A percentile compares a stretch with the other conserved stretches of the same genome.
These are phyloP conservation scores for Calonectria henricotiae DNA, from an alignment of 2,329 filamentous ascomycete species.

Conservation along the genomic window DNA sequence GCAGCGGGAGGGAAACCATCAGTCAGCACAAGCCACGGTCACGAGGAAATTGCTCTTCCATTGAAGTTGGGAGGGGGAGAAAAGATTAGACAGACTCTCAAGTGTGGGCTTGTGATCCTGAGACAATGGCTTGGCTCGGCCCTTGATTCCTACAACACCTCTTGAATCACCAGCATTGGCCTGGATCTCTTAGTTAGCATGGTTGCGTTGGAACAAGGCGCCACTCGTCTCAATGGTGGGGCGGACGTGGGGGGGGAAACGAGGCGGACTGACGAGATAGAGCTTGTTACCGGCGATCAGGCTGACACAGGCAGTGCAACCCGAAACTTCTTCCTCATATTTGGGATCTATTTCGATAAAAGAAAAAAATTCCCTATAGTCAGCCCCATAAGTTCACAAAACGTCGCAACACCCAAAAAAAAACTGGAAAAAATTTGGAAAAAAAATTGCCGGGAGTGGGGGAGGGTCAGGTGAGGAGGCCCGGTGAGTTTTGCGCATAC, in stretches of 20 bases:
- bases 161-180: constrained; percentile 98
- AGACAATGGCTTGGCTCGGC: constrained; percentile 96
- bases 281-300: constrained; percentile 93
- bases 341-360: constrained; percentile 80
- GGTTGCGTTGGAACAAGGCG: constrained; percentile 30
- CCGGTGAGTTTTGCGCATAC: constrained; percentile 67
- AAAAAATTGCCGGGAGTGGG: constrained; percentile 7
- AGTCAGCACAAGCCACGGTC: constrained; percentile 39
- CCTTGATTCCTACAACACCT: constrained; percentile 95
- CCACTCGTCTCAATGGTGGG: constrained; percentile 41
- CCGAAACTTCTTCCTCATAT: constrained; percentile 98
- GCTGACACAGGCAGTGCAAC: constrained; percentile 94
- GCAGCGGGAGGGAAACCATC: constrained; percentile 38
- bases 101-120: constrained; percentile 99
- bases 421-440: constrained; percentile 18
- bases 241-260: constrained; percentile 40
- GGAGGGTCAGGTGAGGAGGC: constrained; percentile 37
- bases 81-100: constrained; percentile 77
- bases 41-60: constrained; percentile 14
- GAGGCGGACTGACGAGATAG: constrained; percentile 83
- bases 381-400: constrained; percentile 35
- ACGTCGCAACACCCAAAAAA: constrained; percentile 8
- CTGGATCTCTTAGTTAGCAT: constrained; percentile 65
- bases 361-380: constrained; percentile 37
- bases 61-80: background rate